phyloP scores from a whole-genome alignment of 805 yeast species.

The Kregervanrija pseudodelftensis region DNA sequence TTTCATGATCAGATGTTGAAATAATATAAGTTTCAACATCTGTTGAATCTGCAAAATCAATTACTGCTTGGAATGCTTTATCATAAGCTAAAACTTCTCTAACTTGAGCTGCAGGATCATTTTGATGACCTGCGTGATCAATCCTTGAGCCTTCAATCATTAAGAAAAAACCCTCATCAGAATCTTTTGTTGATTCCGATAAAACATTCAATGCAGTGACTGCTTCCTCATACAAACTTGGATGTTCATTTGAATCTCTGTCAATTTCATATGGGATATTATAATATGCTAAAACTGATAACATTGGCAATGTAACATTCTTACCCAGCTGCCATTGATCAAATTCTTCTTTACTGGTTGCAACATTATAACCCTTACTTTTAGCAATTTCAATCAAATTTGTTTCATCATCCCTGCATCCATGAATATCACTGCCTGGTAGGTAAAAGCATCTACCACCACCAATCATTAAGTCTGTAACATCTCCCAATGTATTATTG shows the following conservation, averaged over 20 bases:
- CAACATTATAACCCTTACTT: conserved; percentile 56
- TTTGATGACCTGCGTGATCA: conserved; percentile 92
- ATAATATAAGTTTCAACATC: conserved; percentile 73
- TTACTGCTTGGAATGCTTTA: conserved; percentile 68
- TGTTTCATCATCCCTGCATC: conserved; percentile 65
- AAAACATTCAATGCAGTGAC: conserved; percentile 66
- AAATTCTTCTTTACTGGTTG: conserved; percentile 51
- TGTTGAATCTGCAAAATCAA: conserved; percentile 57
- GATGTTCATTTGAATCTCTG: conserved; percentile 52
- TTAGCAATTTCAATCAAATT: conserved; percentile 62
- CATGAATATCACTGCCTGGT: conserved; percentile 43
- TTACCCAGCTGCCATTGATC: conserved; percentile 50
- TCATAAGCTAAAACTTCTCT: conserved; percentile 86
- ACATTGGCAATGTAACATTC: conserved; percentile 65
- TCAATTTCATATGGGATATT: conserved; percentile 87
- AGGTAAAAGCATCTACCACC: conserved; percentile 87
- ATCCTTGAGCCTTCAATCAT: conserved; percentile 88
- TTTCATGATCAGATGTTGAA: conserved; percentile 90
- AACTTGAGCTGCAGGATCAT: conserved; percentile 93
- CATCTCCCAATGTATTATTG: conserved; percentile 63
- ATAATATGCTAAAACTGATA: conserved; percentile 65
- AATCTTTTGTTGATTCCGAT: conserved; percentile 55
- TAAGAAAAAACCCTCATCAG: conserved; percentile 80
- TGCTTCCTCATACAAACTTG: conserved; percentile 76
- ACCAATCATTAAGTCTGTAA: conserved; percentile 80